phyloP scores from a whole-genome alignment of 2,329 filamentous ascomycete genomes.

The Emergomyces orientalis region DNA sequence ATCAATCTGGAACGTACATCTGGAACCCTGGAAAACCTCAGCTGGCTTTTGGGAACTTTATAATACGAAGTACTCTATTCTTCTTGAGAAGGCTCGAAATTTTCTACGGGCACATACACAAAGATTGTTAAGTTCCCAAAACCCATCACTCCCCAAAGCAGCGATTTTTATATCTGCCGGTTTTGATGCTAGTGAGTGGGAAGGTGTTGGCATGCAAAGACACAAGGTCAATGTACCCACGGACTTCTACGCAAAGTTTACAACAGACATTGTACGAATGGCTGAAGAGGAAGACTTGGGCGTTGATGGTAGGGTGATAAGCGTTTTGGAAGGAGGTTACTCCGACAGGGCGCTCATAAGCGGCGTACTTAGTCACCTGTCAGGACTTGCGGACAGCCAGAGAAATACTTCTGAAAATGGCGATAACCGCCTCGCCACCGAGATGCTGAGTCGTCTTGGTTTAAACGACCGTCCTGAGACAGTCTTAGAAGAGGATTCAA shows the following conservation, averaged over 20 bases:
- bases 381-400: conserved; percentile 58
- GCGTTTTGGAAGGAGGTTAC: conserved; percentile 91
- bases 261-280: conserved; percentile 71
- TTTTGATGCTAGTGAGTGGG: conserved; percentile 95
- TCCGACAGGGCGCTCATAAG: conserved; percentile 84
- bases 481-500: conserved; percentile 19
- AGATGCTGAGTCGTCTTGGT: conserved; percentile 45
- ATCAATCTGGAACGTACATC: conserved; percentile 90
- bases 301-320: conserved; percentile 78
- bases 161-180: conserved; percentile 93
- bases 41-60: conserved; percentile 87
- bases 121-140: conserved; percentile 47
- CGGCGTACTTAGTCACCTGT: conserved; percentile 81
- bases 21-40: conserved; percentile 75
- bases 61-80: conserved; percentile 61
- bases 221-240: conserved; percentile 95
- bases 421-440: conserved; percentile 44
- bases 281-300: conserved; percentile 68
- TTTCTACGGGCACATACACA: conserved; percentile 68
- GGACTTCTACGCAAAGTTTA: conserved; percentile 88
- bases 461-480: conserved; percentile 18
- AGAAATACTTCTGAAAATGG: conserved; percentile 18
- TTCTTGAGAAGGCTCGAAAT: conserved; percentile 70
- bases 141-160: conserved; percentile 59
- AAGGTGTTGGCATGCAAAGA: conserved; percentile 84